Base-by-base conservation (phyloP, 73 alveolate species). In the Paramecium tetraurelia region DNA sequence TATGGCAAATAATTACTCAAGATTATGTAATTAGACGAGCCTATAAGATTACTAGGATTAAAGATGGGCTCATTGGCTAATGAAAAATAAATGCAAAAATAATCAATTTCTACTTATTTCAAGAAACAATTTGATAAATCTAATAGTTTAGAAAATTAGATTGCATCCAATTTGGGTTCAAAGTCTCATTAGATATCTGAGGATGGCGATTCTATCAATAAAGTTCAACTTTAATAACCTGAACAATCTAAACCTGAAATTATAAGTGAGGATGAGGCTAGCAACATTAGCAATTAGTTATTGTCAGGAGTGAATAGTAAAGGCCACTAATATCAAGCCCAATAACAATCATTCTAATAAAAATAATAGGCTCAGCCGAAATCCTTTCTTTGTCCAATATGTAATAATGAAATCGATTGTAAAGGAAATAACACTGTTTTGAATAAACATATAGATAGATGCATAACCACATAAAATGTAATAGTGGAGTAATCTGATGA, bases 1-100 rank as follows among this genome's bases (percentile, higher is more conserved):
- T 36, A 40, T 59, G 93, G 89, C 4, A 88, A 88, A 43, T 31
- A 88, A 44, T 29, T 88, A 40, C 44, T 88, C 1, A 88, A 70
- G 18, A 59, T 69, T 27, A 35, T 68, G 71, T 24, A 27, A 22
- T 59, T 80, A 3, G 71, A 58, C 43, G 93, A 88, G 14, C 93
- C 93, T 43, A 29, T 88, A 20, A 88, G 93, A 70, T 69, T 88
- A 41, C 43, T 88, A 29, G 93, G 93, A 68, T 69, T 88, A 29
- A 88, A 63, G n/a, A 69, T 88, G 71, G 35, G 89, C 7, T 57
- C 41, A 70, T 29, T 88, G 4, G 59, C 24, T 21, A 59, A 88
- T 33, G 84, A 36, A 41, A 35, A 38, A 43, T 53, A 69, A 43
- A 10, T 69, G 0, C 7, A 88, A 70, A 88, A 88, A 21, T 36